These are phyloP conservation scores for Mycena sanguinolenta DNA, from an alignment of 768 basidiomycete genomes.

Conservation along the genomic window DNA sequence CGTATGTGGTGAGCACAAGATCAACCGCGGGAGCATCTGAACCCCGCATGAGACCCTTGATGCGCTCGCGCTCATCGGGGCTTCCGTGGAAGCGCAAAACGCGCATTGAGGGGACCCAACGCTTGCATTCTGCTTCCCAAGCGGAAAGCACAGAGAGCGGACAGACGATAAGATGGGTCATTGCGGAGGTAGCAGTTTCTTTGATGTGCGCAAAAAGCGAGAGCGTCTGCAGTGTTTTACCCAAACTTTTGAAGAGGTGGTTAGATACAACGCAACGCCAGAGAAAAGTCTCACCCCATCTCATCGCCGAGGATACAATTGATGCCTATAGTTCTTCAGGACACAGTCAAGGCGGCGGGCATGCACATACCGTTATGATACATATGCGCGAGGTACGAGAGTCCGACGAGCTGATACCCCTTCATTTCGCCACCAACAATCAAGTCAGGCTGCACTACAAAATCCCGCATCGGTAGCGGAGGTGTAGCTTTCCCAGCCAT, in stretches of 20 bases:
- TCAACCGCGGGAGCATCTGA: slow-evolving; percentile 58
- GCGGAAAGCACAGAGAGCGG: slow-evolving; percentile 76
- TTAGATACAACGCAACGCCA: not conserved
- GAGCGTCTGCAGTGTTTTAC: slow-evolving; percentile 75
- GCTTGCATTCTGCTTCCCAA: slow-evolving; percentile 70
- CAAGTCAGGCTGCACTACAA: slow-evolving; percentile 63
- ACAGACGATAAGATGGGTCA: slow-evolving; percentile 77
- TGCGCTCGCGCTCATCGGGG: slow-evolving; percentile 64
- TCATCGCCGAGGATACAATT: slow-evolving; percentile 82
- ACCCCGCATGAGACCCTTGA: slow-evolving; percentile 59
- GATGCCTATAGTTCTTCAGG: slow-evolving; percentile 57
- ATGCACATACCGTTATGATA: slow-evolving; percentile 69
- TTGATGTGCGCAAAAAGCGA: slow-evolving; percentile 78
- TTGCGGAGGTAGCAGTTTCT: slow-evolving; percentile 62
- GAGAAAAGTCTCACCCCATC: slow-evolving; percentile 49
- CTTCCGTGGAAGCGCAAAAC: slow-evolving; percentile 75
- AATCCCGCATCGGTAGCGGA: slow-evolving; percentile 52
- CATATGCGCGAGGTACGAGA: slow-evolving; percentile 76
- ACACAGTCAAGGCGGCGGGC: not conserved
- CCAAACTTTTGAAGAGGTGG: slow-evolving; percentile 63
- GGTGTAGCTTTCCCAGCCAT: slow-evolving; percentile 37
- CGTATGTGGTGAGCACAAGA: slow-evolving; percentile 79
- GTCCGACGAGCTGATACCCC: slow-evolving; percentile 79
- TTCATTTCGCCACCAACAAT: slow-evolving; percentile 74
- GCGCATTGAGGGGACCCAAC: slow-evolving; percentile 66